Evolutionary conservation across 1,139 yeast species (phyloP).

Genomic region (Yamadazyma dendronema): DNA sequence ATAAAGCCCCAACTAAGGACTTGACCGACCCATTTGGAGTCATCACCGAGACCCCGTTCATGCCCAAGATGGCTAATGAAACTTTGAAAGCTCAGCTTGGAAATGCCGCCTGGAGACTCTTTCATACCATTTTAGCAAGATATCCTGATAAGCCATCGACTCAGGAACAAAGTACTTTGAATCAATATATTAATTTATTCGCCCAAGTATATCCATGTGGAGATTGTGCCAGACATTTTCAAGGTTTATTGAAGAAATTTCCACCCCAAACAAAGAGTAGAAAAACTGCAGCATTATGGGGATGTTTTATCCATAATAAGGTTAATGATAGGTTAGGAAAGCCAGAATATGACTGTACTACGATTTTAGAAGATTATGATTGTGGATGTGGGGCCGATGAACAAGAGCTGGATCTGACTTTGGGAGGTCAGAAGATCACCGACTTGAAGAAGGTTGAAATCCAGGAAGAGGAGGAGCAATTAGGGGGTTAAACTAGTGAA

Average conservation of each 20-base stretch:
- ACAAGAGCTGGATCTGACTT: slow-evolving; percentile 38
- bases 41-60: slow-evolving; percentile 55
- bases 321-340: slow-evolving; percentile 76
- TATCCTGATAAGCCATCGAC: slow-evolving; percentile 79
- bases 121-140: slow-evolving; percentile 88
- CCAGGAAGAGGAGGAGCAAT: slow-evolving; percentile 41
- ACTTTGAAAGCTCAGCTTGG: slow-evolving; percentile 73
- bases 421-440: slow-evolving; percentile 36
- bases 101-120: slow-evolving; percentile 79
- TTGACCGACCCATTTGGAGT: slow-evolving; percentile 5
- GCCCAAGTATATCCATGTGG: slow-evolving; percentile 90
- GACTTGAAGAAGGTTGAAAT: slow-evolving; percentile 43
- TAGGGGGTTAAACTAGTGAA: slow-evolving; percentile 29
- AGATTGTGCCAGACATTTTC: slow-evolving; percentile 93
- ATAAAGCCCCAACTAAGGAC: background rate
- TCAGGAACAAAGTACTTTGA: slow-evolving; percentile 61
- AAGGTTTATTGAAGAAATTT: slow-evolving; percentile 56
- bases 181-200: slow-evolving; percentile 53
- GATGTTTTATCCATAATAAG: slow-evolving; percentile 87
- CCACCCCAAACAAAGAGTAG: slow-evolving; percentile 87
- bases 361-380: slow-evolving; percentile 83
- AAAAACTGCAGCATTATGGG: slow-evolving; percentile 90
- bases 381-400: slow-evolving; percentile 92
- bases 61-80: slow-evolving; percentile 80
- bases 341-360: slow-evolving; percentile 76